phyloP scores from a whole-genome alignment of 2,329 filamentous ascomycete species.

The Penicillium griseofulvum region DNA sequence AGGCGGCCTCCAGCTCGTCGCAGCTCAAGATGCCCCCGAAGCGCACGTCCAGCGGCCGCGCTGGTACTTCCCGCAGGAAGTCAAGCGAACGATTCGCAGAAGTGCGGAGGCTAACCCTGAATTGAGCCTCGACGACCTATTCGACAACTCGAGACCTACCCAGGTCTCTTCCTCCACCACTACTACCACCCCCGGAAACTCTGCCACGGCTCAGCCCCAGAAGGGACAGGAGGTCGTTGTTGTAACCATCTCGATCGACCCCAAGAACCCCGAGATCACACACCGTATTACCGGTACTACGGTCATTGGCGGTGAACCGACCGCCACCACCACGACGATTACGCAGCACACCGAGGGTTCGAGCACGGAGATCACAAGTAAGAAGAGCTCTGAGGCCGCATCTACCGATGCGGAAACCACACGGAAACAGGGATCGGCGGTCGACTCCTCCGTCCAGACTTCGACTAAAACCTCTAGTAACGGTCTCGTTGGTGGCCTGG shows the following conservation, averaged over 20 bases:
- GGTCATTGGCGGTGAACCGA: conserved; percentile 11
- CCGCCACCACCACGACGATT: conserved; percentile 6
- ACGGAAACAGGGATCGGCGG: not conserved
- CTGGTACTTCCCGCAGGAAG: conserved; percentile 35
- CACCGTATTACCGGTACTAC: conserved; percentile 21
- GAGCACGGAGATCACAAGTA: not conserved
- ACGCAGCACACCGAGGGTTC: conserved; percentile 3
- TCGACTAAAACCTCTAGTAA: not conserved
- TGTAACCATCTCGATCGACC: conserved; percentile 19
- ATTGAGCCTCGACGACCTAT: not conserved
- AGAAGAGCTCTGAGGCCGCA: not conserved
- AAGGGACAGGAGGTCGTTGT: conserved; percentile 20
- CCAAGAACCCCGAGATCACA: conserved; percentile 11
- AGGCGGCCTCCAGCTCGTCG: conserved; percentile 34
- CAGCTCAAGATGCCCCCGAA: conserved; percentile 28
- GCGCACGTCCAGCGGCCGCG: conserved; percentile 33
- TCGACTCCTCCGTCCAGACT: conserved; percentile 1
- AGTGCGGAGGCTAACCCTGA: not conserved
- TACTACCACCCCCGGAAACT: not conserved
- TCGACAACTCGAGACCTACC: conserved; percentile 1
- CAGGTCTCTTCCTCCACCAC: not conserved
- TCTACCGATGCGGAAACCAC: conserved; percentile 2
- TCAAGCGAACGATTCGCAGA: conserved; percentile 27
- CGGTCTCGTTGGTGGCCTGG: not conserved
- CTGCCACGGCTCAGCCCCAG: not conserved